Evolutionary conservation across 2,329 filamentous ascomycete species (phyloP).

Genomic region (Sporothrix mexicana): DNA sequence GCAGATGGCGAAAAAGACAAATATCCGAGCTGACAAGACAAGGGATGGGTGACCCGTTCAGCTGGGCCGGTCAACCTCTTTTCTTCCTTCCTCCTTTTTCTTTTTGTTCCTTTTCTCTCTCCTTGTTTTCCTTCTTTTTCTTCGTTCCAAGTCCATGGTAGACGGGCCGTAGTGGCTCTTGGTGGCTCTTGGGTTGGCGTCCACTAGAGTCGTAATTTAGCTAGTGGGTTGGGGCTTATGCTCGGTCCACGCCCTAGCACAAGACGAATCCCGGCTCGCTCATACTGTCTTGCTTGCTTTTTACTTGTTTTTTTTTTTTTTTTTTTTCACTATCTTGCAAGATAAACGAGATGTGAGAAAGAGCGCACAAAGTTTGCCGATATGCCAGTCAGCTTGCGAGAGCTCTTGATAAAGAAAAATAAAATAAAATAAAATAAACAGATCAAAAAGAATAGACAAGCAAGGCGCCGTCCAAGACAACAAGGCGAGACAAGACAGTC

Average conservation of each 20-base stretch:
- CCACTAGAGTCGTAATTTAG: no score
- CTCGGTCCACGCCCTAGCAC: not conserved
- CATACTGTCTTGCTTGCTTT: not conserved
- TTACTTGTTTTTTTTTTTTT: not conserved
- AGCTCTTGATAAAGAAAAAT: not conserved
- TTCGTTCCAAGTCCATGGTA: not conserved
- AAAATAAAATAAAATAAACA: not conserved
- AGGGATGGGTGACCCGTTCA: constrained; percentile 24
- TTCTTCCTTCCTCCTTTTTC: not conserved
- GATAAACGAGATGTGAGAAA: not conserved
- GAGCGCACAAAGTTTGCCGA: not conserved
- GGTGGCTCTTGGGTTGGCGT: no score
- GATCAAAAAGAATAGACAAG: not conserved
- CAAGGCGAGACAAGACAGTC: not conserved
- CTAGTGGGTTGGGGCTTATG: no score
- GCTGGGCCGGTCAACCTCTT: constrained; percentile 20
- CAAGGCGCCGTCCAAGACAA: not conserved
- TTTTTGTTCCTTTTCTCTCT: not conserved
- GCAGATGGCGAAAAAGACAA: not conserved
- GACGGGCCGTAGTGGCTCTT: not conserved
- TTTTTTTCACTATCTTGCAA: not conserved
- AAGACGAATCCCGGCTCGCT: not conserved
- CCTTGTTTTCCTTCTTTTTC: not conserved
- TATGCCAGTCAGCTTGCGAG: not conserved
- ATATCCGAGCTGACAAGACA: not conserved